Base-by-base conservation (phyloP, 345 rosid species). In the Hevea brasiliensis region DNA sequence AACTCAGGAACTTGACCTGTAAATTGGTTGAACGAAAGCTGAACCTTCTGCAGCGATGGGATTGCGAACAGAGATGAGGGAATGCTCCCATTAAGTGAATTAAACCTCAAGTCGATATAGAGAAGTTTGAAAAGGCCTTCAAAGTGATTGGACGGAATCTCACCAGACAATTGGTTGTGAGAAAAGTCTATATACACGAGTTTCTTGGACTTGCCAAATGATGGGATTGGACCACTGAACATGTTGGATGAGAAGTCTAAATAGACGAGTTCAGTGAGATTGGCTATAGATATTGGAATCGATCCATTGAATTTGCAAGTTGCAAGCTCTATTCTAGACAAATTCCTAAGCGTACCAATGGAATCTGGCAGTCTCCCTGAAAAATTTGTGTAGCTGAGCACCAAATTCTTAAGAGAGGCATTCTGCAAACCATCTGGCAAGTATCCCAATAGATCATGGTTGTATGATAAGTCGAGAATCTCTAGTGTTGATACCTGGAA, bases 311-410 rank as follows among this genome's bases (percentile, higher is more conserved):
- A 79, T 4, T 18, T 68, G 84, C 85, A 81, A 0, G 0, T 0
- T 3, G 13, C 2, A 24, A 80, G 29, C 3, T 73, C 74, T 54
- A 85, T 0, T 10, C 40, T 71, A 0, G 81, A 74, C 63, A 85
- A 32, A 32, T 32, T 55, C 11, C 18, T n/a, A 2, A 84, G 77
- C 6, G 57, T 68, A 0, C 81, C 76, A 2, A 84, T 77, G 47
- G 91, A 84, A 26, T 65, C 68, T 2, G 87, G 87, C 23, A 85
- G 10, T 7, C 23, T 8, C 27, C 87, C 85, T 0, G 81, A 74
- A 63, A 84, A 72, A 0, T 17, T 77, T 2, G 89, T 84, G 4
- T 4, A 0, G 9, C 74, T 40, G 12, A 85, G 82, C 23, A 21
- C 6, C 21, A 84, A 18, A 3, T 18, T 74, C 63, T 35, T 58